Evolutionary conservation across 306 rosid species (phyloP).

Genomic region (Cicer cuneatum): DNA sequence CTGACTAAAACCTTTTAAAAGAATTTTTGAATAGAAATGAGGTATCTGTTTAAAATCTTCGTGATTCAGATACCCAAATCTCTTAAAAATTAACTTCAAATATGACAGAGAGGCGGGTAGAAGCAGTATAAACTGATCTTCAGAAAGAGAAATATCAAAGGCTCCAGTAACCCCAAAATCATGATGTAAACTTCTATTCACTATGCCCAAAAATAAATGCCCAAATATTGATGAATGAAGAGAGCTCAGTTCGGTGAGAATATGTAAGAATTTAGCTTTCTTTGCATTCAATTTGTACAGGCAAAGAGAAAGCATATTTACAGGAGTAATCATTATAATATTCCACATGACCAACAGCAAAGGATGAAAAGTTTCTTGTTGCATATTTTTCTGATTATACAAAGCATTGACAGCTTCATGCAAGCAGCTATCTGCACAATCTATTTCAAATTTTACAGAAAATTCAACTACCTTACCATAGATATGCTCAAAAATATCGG

Average conservation of each 20-base stretch:
- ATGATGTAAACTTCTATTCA: conserved; percentile 50
- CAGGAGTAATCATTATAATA: conserved; percentile 63
- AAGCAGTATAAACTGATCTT: conserved; percentile 72
- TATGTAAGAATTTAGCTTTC: conserved; percentile 69
- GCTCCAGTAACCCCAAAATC: conserved; percentile 43
- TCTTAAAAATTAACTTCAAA: conserved; percentile 57
- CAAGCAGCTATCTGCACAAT: conserved; percentile 71
- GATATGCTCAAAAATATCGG: conserved; percentile 65
- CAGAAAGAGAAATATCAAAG: conserved; percentile 54
- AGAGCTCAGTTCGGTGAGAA: conserved; percentile 72
- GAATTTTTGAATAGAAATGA: conserved; percentile 65
- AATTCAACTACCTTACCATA: conserved; percentile 55
- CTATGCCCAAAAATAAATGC: conserved; percentile 55
- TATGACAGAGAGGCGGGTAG: conserved; percentile 71
- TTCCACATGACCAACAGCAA: conserved; percentile 61
- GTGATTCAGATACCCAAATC: conserved; percentile 53
- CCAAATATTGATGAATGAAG: conserved; percentile 81
- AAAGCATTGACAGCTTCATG: conserved; percentile 67
- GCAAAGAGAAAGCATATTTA: conserved; percentile 61
- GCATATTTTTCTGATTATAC: conserved; percentile 57
- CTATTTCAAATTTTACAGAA: conserved; percentile 55
- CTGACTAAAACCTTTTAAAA: conserved; percentile 65
- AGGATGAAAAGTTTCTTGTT: conserved; percentile 59
- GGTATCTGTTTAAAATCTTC: conserved; percentile 53
- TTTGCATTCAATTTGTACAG: conserved; percentile 52